phyloP scores from a whole-genome alignment of 2,329 filamentous ascomycete species.

The Aspergillus floridensis region DNA sequence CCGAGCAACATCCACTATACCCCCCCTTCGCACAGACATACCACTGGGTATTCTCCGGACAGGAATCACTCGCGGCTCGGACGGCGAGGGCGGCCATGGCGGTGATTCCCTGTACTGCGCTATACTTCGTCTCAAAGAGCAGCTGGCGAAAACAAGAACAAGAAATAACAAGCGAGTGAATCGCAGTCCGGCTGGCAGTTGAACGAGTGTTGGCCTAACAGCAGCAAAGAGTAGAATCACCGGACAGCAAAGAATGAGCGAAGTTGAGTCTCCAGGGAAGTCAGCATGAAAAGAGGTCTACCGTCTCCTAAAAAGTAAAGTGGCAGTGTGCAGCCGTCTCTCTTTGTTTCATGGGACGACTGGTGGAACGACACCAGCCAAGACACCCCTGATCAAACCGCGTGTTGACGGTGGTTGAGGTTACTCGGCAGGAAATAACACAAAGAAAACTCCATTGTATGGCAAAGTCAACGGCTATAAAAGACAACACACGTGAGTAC shows the following conservation, averaged over 20 bases:
- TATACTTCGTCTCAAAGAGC: too few species aligned
- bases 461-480: constrained; percentile 24
- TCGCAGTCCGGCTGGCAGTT: not conserved
- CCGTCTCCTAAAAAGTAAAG: not conserved
- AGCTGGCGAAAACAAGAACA: too few species aligned
- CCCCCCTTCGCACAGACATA: constrained; percentile 27
- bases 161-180: not conserved
- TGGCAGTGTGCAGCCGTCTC: not conserved
- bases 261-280: not conserved
- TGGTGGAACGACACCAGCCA: not conserved
- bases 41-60: constrained; percentile 21
- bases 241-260: not conserved
- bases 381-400: not conserved
- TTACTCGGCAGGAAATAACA: constrained; percentile 9
- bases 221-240: not conserved
- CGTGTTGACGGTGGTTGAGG: not conserved
- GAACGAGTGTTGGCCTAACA: not conserved
- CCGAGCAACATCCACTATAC: constrained; percentile 34
- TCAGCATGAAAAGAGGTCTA: not conserved
- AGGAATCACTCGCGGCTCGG: constrained; percentile 13
- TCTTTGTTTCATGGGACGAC: not conserved
- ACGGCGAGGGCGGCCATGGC: constrained; percentile 12
- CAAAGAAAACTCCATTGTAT: constrained; percentile 31
- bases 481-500: constrained; percentile 31
- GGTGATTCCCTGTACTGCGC: not conserved